These are phyloP conservation scores for Przewalskia tangutica DNA, from an alignment of 257 asterid species.

Conservation along the genomic window DNA sequence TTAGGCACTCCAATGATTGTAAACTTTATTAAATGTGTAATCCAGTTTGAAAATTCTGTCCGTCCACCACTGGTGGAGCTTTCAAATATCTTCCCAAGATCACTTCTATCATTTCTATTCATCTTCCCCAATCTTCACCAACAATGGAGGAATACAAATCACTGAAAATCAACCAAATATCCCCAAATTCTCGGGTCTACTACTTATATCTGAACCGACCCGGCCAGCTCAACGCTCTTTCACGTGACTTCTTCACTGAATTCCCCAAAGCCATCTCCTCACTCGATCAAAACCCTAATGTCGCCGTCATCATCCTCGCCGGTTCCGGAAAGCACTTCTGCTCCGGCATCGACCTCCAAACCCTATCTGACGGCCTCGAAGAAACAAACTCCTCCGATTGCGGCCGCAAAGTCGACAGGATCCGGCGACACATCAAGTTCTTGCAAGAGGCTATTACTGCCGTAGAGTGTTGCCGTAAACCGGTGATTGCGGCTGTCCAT, in stretches of 20 bases:
- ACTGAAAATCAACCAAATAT: conserved; percentile 29
- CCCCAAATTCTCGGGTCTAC: conserved; percentile 41
- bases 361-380: conserved; percentile 11
- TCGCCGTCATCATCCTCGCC: conserved; percentile 47
- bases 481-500: conserved; percentile 66
- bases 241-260: conserved; percentile 61
- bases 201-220: conserved; percentile 48
- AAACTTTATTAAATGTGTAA: no score
- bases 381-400: conserved; percentile 17
- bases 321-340: conserved; percentile 75
- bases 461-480: conserved; percentile 80
- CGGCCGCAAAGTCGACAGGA: conserved; percentile 49
- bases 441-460: conserved; percentile 62
- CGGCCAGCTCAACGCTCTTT: conserved; percentile 57
- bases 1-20: no score
- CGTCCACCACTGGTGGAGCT: no score
- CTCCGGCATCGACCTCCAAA: conserved; percentile 63
- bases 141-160: conserved; percentile 35
- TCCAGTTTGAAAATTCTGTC: no score
- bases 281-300: conserved; percentile 60
- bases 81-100: no score
- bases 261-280: conserved; percentile 63
- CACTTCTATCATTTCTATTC: no score
- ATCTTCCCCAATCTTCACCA: not conserved
- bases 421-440: conserved; percentile 51